Base-by-base conservation (phyloP, 2,329 filamentous ascomycete species). In the Pleoardoris graminearum region DNA sequence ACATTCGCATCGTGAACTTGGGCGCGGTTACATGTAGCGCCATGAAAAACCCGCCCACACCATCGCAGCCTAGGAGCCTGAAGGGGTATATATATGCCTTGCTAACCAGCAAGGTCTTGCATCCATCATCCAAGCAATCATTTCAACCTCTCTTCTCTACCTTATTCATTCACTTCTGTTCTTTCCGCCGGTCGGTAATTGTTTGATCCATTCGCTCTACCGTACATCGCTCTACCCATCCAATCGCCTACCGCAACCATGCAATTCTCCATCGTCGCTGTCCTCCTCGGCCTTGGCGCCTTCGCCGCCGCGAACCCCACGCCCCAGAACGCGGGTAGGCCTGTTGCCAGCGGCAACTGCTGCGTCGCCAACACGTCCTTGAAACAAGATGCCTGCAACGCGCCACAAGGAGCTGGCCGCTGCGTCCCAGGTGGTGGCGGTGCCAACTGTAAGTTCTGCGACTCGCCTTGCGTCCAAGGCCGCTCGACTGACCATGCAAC, bases 261-360 rank as follows among this genome's bases (percentile, higher is more conserved):
- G 53, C 50, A 56, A 39, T 57, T 58, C 48, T 57, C 50, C 25
- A 47, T 57, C 50, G 46, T 51, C 25, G 56, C 56, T 42, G 36
- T 54, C 53, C 56, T 59, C 51, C 57, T 61, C 51, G 58, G 58
- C 50, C 56, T 61, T 23, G 35, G 55, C 23, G 58, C 58, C 56
- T 42, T 61, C 51, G 59, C 58, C 12, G 47, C 58, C 29, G 58
- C 58, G 25, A 54, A 56, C 44, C 39, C 59, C 39, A 53, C 56
- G 46, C 56, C 59, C 32, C 56, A 59, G 16, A 56, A 61, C 25
- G 53, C 51, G 41, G 58, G 59, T 33, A 52, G 51, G 48, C 51
- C 46, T 32, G 51, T 54, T 23, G 53, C 56, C 14, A 59, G 54
- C 44, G 59, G 59, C 19, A 48, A 19, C 12, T 61, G 59, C 57